These are phyloP conservation scores for Epichloe festucae DNA, from an alignment of 2,329 filamentous ascomycete species.

Conservation along the genomic window DNA sequence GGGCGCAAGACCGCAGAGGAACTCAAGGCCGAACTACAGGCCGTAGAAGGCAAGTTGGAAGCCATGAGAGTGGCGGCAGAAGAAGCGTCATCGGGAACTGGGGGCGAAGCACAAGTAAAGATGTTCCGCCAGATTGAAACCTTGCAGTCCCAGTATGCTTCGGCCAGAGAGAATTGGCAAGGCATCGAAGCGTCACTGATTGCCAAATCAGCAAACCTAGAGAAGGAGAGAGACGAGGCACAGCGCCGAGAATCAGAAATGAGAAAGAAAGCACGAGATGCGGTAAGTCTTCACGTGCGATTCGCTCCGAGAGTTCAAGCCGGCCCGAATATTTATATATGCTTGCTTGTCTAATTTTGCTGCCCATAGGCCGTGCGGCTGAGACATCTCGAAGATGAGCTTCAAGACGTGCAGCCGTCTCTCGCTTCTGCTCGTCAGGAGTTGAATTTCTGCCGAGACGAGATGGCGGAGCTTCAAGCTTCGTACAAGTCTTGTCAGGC, in stretches of 20 bases:
- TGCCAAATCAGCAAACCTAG: constrained; percentile 61
- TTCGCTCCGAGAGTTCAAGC: background rate
- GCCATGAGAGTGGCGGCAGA: constrained; percentile 74
- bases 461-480: constrained; percentile 49
- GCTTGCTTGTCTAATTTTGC: background rate
- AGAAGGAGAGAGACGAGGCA: constrained; percentile 85
- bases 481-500: constrained; percentile 54
- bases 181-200: constrained; percentile 82
- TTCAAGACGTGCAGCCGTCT: constrained; percentile 55
- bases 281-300: constrained; percentile 38
- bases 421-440: constrained; percentile 54
- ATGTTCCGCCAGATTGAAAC: constrained; percentile 89
- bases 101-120: constrained; percentile 77
- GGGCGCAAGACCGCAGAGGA: constrained; percentile 59
- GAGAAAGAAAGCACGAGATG: constrained; percentile 77
- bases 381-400: constrained; percentile 65
- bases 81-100: constrained; percentile 72
- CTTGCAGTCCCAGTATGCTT: constrained; percentile 84
- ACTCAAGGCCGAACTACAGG: constrained; percentile 61
- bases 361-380: constrained; percentile 42
- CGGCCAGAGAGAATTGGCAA: constrained; percentile 95
- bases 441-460: constrained; percentile 42
- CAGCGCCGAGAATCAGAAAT: constrained; percentile 73
- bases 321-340: background rate
- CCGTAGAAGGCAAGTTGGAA: constrained; percentile 82